Percentiles rank a stretch among this genome's conserved stretches.
phyloP scores from a whole-genome alignment of 1,139 yeast genomes.

The Kodamaea derodonti region DNA sequence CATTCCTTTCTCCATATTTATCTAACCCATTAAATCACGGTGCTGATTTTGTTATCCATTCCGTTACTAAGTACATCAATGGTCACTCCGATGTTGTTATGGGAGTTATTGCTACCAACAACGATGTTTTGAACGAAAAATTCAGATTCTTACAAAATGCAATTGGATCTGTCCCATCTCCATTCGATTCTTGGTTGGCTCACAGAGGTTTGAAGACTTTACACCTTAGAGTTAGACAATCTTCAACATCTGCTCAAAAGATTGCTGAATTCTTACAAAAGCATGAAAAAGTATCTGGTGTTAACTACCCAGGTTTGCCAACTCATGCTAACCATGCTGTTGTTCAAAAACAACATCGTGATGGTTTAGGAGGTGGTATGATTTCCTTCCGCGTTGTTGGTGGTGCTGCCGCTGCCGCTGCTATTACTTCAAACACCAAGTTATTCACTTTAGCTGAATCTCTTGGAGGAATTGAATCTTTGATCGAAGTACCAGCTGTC shows the following conservation, averaged over 20 bases:
- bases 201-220: conserved; percentile 89
- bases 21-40: conserved; percentile 82
- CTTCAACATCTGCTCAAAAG: conserved; percentile 61
- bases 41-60: conserved; percentile 80
- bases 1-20: conserved; percentile 89
- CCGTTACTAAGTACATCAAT: conserved; percentile 90
- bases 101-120: conserved; percentile 77
- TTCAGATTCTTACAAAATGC: conserved; percentile 83
- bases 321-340: conserved; percentile 61
- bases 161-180: conserved; percentile 84
- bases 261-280: conserved; percentile 64
- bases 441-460: conserved; percentile 86
- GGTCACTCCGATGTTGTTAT: conserved; percentile 92
- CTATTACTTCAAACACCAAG: conserved; percentile 70
- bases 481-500: conserved; percentile 84
- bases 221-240: conserved; percentile 74
- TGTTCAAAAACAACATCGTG: conserved; percentile 74
- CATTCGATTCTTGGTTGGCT: conserved; percentile 90
- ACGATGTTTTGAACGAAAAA: conserved; percentile 55
- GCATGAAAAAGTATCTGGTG: conserved; percentile 55
- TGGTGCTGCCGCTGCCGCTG: conserved; percentile 72
- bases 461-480: conserved; percentile 84
- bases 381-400: conserved; percentile 83
- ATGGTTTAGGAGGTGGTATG: conserved; percentile 90
- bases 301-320: conserved; percentile 80